These are phyloP conservation scores for Toxicodendron radicans DNA, from an alignment of 345 rosid species.

Conservation along the genomic window DNA sequence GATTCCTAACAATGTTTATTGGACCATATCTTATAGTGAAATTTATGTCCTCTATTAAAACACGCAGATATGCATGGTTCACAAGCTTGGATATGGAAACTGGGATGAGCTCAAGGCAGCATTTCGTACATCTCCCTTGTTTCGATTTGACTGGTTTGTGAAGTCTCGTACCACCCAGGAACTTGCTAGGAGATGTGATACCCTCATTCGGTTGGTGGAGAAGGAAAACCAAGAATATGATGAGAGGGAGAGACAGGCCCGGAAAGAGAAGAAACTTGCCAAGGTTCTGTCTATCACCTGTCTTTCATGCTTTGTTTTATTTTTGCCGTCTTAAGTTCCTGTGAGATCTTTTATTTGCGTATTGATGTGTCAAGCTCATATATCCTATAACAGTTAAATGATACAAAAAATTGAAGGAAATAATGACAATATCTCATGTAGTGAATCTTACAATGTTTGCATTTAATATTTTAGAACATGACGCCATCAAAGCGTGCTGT, in stretches of 20 bases:
- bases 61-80: conserved; percentile 94
- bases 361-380: neutral
- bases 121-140: conserved; percentile 76
- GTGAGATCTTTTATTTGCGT: conserved; percentile 5
- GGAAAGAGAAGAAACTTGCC: conserved; percentile 95
- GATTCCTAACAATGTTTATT: conserved; percentile 1
- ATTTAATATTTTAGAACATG: conserved; percentile 38
- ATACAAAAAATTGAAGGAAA: neutral
- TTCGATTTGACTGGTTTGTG: conserved; percentile 97
- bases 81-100: conserved; percentile 96
- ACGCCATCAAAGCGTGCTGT: conserved; percentile 72
- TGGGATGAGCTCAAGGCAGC: conserved; percentile 98
- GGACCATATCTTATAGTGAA: neutral
- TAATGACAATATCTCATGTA: neutral
- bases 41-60: conserved; percentile 7
- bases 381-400: neutral
- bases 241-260: conserved; percentile 96
- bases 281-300: conserved; percentile 47
- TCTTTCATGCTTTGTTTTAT: neutral
- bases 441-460: neutral
- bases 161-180: conserved; percentile 95
- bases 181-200: conserved; percentile 95
- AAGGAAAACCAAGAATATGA: conserved; percentile 98
- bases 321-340: neutral
- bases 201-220: conserved; percentile 90